Evolutionary conservation across 2,329 filamentous ascomycete genomes (phyloP).

Genomic region (Trematosphaeria pertusa): DNA sequence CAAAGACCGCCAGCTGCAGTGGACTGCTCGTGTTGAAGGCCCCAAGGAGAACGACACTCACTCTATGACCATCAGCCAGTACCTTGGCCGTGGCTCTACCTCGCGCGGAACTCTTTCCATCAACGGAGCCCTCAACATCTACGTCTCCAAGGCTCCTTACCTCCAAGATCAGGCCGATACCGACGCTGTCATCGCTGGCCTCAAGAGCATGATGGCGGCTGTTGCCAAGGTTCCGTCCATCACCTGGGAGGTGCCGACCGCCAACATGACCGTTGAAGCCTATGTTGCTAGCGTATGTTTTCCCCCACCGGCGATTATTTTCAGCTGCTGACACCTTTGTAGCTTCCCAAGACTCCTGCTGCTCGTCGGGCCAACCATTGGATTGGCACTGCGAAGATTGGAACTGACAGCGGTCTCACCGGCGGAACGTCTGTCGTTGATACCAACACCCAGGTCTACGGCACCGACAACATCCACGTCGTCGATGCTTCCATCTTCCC

Average conservation of each 20-base stretch:
- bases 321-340: slow-evolving; percentile 10
- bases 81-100: slow-evolving; percentile 69
- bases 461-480: slow-evolving; percentile 55
- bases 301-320: neutral
- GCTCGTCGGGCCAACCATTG: slow-evolving; percentile 55
- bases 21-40: slow-evolving; percentile 69
- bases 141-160: slow-evolving; percentile 66
- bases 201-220: slow-evolving; percentile 65
- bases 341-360: slow-evolving; percentile 47
- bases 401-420: slow-evolving; percentile 52
- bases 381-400: slow-evolving; percentile 64
- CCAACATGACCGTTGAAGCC: slow-evolving; percentile 60
- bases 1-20: slow-evolving; percentile 69
- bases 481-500: slow-evolving; percentile 58
- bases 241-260: slow-evolving; percentile 61
- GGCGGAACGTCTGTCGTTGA: slow-evolving; percentile 57
- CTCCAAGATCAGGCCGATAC: slow-evolving; percentile 64
- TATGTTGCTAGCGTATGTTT: slow-evolving; percentile 57
- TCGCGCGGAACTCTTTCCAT: slow-evolving; percentile 69
- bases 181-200: slow-evolving; percentile 68
- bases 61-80: slow-evolving; percentile 56
- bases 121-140: slow-evolving; percentile 63
- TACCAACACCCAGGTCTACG: slow-evolving; percentile 57
- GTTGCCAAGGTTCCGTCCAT: slow-evolving; percentile 63
- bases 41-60: slow-evolving; percentile 51